Conservation (phyloP, 2,329 filamentous ascomycete species). For the Aschersonia sp. region DNA sequence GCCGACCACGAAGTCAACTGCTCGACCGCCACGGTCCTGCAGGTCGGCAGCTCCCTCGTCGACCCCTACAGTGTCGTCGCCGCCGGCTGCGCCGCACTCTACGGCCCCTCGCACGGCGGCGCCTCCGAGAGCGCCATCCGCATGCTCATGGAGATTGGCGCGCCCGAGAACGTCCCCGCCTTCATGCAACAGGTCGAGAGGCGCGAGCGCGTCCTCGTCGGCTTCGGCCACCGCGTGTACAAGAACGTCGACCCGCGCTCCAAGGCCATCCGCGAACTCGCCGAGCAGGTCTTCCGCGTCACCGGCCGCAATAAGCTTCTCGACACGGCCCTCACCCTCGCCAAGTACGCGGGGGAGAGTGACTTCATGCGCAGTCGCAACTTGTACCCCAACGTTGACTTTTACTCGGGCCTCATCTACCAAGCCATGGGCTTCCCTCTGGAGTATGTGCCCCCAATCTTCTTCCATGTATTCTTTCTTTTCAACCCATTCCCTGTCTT, state of each 20-base stretch:
- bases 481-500: background rate
- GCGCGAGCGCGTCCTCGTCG: constrained; percentile 36
- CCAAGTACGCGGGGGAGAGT: constrained; percentile 27
- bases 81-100: constrained; percentile 35
- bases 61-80: constrained; percentile 40
- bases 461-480: background rate
- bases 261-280: constrained; percentile 31
- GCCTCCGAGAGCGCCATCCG: constrained; percentile 42
- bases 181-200: constrained; percentile 35
- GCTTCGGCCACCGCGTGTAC: constrained; percentile 41
- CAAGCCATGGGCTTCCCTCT: constrained; percentile 38
- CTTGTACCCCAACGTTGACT: constrained; percentile 36
- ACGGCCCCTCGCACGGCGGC: constrained; percentile 44
- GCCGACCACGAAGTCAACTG: constrained; percentile 46
- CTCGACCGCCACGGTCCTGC: constrained; percentile 39
- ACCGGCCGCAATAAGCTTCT: constrained; percentile 36
- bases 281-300: constrained; percentile 33
- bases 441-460: constrained; percentile 14
- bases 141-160: constrained; percentile 36
- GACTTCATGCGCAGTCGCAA: constrained; percentile 34
- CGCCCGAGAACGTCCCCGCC: constrained; percentile 31
- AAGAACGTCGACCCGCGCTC: constrained; percentile 38
- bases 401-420: constrained; percentile 37
- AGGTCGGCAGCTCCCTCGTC: constrained; percentile 39
- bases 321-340: constrained; percentile 30